Conservation (phyloP, 805 yeast species). For the Wickerhamomyces canadensis region DNA sequence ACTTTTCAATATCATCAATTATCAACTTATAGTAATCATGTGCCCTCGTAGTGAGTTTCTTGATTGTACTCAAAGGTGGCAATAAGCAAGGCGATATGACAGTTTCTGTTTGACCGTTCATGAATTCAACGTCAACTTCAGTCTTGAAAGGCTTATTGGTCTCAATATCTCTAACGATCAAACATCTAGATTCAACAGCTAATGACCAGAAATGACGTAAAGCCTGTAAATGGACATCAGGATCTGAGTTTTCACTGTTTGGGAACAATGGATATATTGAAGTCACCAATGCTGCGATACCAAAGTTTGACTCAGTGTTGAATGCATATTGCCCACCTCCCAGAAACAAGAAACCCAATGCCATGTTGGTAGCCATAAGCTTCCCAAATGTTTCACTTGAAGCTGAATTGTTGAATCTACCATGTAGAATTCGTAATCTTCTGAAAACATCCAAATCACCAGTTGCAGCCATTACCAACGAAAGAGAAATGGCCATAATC, state of each 20-base stretch:
- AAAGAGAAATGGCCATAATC: constrained; percentile 54
- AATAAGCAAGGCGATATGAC: constrained; percentile 60
- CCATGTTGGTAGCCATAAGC: constrained; percentile 72
- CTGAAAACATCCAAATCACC: constrained; percentile 81
- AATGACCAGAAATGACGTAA: constrained; percentile 88
- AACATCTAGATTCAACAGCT: constrained; percentile 73
- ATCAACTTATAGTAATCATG: constrained; percentile 48
- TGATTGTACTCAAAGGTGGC: constrained; percentile 51
- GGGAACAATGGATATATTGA: constrained; percentile 78
- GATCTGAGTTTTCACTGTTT: constrained; percentile 30
- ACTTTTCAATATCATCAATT: constrained; percentile 31
- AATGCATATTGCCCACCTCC: constrained; percentile 93
- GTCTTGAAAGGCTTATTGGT: constrained; percentile 50
- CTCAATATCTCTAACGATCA: constrained; percentile 68
- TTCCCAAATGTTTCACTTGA: constrained; percentile 50
- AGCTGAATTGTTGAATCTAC: constrained; percentile 22
- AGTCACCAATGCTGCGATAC: constrained; percentile 64
- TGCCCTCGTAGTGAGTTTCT: constrained; percentile 39
- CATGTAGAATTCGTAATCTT: constrained; percentile 66
- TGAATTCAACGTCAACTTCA: constrained; percentile 29
- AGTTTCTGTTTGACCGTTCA: constrained; percentile 31
- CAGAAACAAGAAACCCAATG: constrained; percentile 80
- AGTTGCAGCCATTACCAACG: constrained; percentile 83
- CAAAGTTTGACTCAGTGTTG: constrained; percentile 47
- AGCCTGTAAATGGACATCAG: constrained; percentile 73